Percentiles rank a stretch among this genome's conserved stretches.
These are phyloP conservation scores for Saccharomycopsis babjevae DNA, from an alignment of 805 yeast genomes.

Conservation along the genomic window DNA sequence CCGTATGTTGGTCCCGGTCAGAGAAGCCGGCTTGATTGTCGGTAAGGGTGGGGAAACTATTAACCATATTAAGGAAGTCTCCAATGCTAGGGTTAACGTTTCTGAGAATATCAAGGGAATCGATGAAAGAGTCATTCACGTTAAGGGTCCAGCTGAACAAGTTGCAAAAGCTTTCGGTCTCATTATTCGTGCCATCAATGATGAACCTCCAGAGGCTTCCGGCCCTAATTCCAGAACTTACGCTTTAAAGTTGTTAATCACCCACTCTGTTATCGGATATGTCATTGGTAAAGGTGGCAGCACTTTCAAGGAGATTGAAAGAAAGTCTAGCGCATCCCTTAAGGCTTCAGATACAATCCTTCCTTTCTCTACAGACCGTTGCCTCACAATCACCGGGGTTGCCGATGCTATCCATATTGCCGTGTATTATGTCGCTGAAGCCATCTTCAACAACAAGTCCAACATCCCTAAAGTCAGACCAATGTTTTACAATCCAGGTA, in stretches of 20 bases:
- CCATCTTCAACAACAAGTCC: constrained; percentile 51
- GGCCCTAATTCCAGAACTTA: constrained; percentile 43
- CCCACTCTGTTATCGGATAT: constrained; percentile 72
- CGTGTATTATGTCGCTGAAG: constrained; percentile 60
- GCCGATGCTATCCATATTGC: constrained; percentile 87
- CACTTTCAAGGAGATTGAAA: constrained; percentile 72
- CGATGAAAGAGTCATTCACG: constrained; percentile 64
- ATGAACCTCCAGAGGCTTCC: constrained; percentile 57
- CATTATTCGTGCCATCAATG: constrained; percentile 53
- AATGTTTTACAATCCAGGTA: constrained; percentile 46
- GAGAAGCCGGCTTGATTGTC: constrained; percentile 65
- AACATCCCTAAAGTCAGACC: constrained; percentile 41
- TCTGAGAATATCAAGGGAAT: constrained; percentile 63
- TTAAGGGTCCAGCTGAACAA: constrained; percentile 64
- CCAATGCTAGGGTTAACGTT: constrained; percentile 57
- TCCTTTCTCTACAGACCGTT: constrained; percentile 70
- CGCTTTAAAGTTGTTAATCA: constrained; percentile 53
- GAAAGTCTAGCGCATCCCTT: constrained; percentile 65
- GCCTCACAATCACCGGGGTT: constrained; percentile 61
- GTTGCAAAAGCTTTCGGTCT: constrained; percentile 78
- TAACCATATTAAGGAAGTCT: constrained; percentile 48
- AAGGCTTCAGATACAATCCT: constrained; percentile 63
- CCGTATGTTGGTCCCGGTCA: constrained; percentile 66
- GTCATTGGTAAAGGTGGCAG: constrained; percentile 72
- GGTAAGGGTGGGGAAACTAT: constrained; percentile 77